Evolutionary conservation across 2,329 filamentous ascomycete genomes (phyloP).

Genomic region (Lachnellula suecica): DNA sequence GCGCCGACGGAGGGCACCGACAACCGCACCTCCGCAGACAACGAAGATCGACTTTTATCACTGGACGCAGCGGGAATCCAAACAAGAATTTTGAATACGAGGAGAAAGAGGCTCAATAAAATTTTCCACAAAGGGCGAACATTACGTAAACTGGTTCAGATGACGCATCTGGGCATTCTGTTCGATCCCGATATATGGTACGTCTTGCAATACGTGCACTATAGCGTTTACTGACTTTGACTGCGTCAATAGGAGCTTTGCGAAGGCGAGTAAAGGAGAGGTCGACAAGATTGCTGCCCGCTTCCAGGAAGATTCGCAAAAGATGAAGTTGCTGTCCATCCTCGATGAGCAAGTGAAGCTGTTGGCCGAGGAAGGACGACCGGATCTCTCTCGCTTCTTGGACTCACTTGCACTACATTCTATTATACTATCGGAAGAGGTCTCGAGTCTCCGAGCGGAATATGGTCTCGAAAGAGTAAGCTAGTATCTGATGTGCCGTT

Average conservation of each 20-base stretch:
- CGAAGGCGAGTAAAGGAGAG: conserved; percentile 15
- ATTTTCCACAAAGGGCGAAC: conserved; percentile 15
- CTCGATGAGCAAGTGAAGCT: conserved; percentile 22
- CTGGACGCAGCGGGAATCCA: conserved; percentile 6
- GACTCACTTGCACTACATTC: conserved; percentile 18
- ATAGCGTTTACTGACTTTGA: conserved; percentile 11
- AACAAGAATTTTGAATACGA: conserved; percentile 11
- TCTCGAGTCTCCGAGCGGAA: conserved; percentile 15
- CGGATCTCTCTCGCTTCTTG: conserved; percentile 20
- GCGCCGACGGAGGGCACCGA: not conserved
- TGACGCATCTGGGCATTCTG: conserved; percentile 13
- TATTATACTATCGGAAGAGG: conserved; percentile 13
- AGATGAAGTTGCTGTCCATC: conserved; percentile 24
- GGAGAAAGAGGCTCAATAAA: conserved; percentile 12
- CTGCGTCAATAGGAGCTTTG: conserved; percentile 13
- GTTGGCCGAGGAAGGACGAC: conserved; percentile 13
- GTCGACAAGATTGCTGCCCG: conserved; percentile 7
- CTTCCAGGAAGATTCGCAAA: conserved; percentile 18
- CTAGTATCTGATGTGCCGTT: conserved; percentile 4
- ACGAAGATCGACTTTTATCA: conserved; percentile 11
- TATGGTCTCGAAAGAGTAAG: conserved; percentile 19
- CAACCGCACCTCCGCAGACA: conserved; percentile 3
- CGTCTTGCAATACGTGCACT: conserved; percentile 6
- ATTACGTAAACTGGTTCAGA: conserved; percentile 12
- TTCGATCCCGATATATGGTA: conserved; percentile 18